Percentiles rank a stretch among this genome's conserved stretches.
Conservation (phyloP, 176 grass and related monocot species). For the Microstegium vimineum region DNA sequence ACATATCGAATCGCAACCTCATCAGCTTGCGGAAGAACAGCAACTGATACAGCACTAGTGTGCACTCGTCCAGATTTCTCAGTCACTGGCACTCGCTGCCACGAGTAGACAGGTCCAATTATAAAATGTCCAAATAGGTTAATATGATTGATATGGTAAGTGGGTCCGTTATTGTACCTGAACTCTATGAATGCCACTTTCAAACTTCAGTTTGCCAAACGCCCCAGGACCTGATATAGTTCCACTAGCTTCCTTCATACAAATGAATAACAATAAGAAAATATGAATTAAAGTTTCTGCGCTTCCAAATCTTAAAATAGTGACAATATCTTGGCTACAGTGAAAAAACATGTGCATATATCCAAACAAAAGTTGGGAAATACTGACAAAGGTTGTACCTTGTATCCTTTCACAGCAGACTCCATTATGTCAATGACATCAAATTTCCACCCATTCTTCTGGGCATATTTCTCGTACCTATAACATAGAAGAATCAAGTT, state of each 20-base stretch:
- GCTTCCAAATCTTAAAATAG: neutral
- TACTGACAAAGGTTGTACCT: conserved; percentile 41
- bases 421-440: conserved; percentile 81
- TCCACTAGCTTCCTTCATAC: conserved; percentile 87
- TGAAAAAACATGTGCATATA: neutral
- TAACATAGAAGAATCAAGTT: conserved; percentile 22
- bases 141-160: neutral
- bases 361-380: neutral
- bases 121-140: neutral
- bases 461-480: conserved; percentile 85
- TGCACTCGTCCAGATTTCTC: conserved; percentile 91
- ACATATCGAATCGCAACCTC: conserved; percentile 53
- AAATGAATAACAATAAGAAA: conserved; percentile 21
- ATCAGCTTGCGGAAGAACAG: conserved; percentile 92
- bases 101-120: conserved; percentile 19
- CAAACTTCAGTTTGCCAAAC: conserved; percentile 87
- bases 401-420: conserved; percentile 89
- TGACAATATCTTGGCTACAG: neutral
- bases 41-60: conserved; percentile 95
- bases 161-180: conserved; percentile 48
- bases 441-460: conserved; percentile 93
- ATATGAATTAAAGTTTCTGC: neutral
- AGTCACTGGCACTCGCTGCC: conserved; percentile 81
- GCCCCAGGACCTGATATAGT: conserved; percentile 76
- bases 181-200: conserved; percentile 94